phyloP scores from a whole-genome alignment of 2,329 filamentous ascomycete genomes.

The Calonectria naviculata region DNA sequence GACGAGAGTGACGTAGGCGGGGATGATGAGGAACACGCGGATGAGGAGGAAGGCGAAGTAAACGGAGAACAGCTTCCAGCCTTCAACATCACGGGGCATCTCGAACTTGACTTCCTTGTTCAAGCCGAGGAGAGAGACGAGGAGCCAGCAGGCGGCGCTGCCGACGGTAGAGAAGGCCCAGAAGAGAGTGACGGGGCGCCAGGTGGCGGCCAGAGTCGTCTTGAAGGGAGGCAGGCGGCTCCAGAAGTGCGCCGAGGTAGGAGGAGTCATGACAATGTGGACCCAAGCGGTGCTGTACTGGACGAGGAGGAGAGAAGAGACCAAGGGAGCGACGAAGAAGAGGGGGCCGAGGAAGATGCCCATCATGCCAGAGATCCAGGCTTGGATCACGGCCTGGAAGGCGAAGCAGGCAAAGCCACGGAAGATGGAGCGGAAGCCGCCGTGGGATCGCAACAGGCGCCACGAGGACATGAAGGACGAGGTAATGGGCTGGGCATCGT shows the following conservation, averaged over 20 bases:
- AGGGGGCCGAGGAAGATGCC: constrained; percentile 54
- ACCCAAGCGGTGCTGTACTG: constrained; percentile 84
- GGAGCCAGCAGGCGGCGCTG: constrained; percentile 56
- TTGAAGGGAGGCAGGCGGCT: constrained; percentile 75
- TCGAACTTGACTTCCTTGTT: constrained; percentile 49
- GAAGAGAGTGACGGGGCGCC: constrained; percentile 72
- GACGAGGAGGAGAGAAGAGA: constrained; percentile 66
- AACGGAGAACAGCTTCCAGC: constrained; percentile 60
- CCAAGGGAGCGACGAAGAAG: constrained; percentile 57
- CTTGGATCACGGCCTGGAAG: constrained; percentile 48
- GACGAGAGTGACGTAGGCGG: constrained; percentile 79
- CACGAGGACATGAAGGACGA: constrained; percentile 62
- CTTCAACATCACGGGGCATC: constrained; percentile 47
- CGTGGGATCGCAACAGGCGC: constrained; percentile 68
- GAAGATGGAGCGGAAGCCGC: constrained; percentile 74
- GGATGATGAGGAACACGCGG: constrained; percentile 75
- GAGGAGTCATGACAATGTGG: constrained; percentile 83
- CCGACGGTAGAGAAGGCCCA: constrained; percentile 67
- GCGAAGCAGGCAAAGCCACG: constrained; percentile 71
- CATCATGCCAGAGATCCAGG: constrained; percentile 57
- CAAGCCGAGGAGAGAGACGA: constrained; percentile 58
- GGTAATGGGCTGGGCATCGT: constrained; percentile 50
- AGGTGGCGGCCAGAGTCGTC: constrained; percentile 75
- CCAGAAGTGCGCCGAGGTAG: constrained; percentile 72
- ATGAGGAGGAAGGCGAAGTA: constrained; percentile 59